Base-by-base conservation (phyloP, 768 basidiomycete species). In the Kwoniella dejecticola region DNA sequence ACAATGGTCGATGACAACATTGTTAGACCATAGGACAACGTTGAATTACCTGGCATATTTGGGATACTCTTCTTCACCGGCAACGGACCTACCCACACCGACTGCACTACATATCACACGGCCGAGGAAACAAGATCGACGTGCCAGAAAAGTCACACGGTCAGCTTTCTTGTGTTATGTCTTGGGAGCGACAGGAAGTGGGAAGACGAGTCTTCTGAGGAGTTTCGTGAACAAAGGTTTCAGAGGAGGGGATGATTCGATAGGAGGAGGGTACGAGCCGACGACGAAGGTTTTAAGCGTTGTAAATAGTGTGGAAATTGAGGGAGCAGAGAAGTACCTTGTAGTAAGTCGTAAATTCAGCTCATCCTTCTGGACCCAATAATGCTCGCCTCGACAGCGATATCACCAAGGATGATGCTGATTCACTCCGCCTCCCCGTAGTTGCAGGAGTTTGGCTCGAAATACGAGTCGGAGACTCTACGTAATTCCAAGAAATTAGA, bases 1-100 rank as follows among this genome's bases (percentile, higher is more conserved):
- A 19, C 94, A 96, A 75, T 99, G 95, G 95, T 95, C 94, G 75
- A 96, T 98, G 94, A 94, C 93, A 0, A 99, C 95, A 0, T 83
- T 98, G 0, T 84, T 98, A n/a, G 91, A 96, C 65, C 88, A 95
- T 71, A 88, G 86, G 77, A 89, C 88, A 15, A 94, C 95, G 0
- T 82, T 99, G 19, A 88, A 91, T 26, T 97, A 97, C 78, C 88
- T 99, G 10, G 94, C 92, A 4, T 96, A 97, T 77, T 84, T 98
- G 47, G 94, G 93, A 45, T 97, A 94, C 79, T 87, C 90, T 0
- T 75, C 70, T 38, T 67, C 72, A 12, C 70, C 79, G 19, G 64
- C 73, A 33, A 75, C 69, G 26, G 13, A 27, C 4, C 67, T 79
- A 17, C 71, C 79, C 7, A 75, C 81, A n/a, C 91, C 92, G 10